A percentile compares a stretch with the other conserved stretches of the same genome.
Evolutionary conservation across 768 basidiomycete genomes (phyloP).

Genomic region (Daedaleopsis nitida): DNA sequence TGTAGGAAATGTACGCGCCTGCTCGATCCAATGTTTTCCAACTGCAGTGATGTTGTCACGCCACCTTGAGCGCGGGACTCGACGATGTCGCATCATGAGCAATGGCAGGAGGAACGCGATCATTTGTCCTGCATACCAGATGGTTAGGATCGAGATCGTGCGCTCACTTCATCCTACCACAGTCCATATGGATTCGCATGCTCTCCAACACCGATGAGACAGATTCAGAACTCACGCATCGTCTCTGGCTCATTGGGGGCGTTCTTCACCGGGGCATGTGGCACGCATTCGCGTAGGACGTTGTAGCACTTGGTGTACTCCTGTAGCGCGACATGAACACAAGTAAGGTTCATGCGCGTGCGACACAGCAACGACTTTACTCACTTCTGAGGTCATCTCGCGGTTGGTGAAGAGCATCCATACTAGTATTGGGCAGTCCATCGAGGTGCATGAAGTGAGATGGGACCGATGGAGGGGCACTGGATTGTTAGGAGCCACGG

Average conservation of each 20-base stretch:
- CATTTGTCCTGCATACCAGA: conserved; percentile 52
- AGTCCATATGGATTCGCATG: not conserved
- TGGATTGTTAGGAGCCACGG: not conserved
- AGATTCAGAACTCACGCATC: conserved; percentile 54
- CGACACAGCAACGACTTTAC: conserved; percentile 18
- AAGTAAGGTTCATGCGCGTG: not conserved
- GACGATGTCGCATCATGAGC: conserved; percentile 84
- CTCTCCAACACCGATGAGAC: not conserved
- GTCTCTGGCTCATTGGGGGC: conserved; percentile 61
- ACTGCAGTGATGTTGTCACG: conserved; percentile 57
- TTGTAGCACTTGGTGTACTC: conserved; percentile 73
- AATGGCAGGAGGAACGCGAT: conserved; percentile 76
- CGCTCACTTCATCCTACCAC: conserved; percentile 7
- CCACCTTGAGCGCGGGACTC: conserved; percentile 78
- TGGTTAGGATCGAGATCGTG: not conserved
- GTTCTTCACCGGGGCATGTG: conserved; percentile 54
- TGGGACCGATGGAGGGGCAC: conserved; percentile 8
- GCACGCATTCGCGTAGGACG: conserved; percentile 61
- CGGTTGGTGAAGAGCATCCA: conserved; percentile 83
- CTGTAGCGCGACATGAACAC: conserved; percentile 38
- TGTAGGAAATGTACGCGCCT: conserved; percentile 43
- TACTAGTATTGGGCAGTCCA: conserved; percentile 71
- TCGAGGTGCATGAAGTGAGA: conserved; percentile 22
- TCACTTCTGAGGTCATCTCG: conserved; percentile 66
- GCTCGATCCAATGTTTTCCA: conserved; percentile 85